Evolutionary conservation across 1,284 basidiomycete genomes (phyloP).

Genomic region (Wolfiporia cocos): DNA sequence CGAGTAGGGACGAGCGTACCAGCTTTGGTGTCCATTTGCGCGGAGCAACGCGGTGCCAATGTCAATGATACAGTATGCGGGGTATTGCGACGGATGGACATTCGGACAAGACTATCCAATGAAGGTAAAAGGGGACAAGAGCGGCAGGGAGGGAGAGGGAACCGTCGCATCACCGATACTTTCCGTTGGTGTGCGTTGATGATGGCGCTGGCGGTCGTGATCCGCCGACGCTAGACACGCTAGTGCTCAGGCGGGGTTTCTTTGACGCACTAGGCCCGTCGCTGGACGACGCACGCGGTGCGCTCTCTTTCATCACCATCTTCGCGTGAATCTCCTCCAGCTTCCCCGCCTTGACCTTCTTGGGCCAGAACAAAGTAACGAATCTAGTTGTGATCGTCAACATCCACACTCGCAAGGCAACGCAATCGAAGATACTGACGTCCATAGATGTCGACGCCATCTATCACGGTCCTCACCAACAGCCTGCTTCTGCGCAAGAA

Average conservation of each 20-base stretch:
- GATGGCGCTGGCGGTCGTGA: slow-evolving; percentile 17
- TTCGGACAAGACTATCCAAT: not conserved
- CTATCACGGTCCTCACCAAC: slow-evolving; percentile 76
- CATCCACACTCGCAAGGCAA: not conserved
- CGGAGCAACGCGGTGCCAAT: too few species aligned
- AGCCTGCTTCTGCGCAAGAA: slow-evolving; percentile 72
- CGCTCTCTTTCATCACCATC: slow-evolving; percentile 78
- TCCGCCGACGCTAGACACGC: slow-evolving; percentile 16
- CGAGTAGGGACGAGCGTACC: too few species aligned
- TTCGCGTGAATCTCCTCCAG: slow-evolving; percentile 91
- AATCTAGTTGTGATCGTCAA: slow-evolving; percentile 46
- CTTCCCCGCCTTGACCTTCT: slow-evolving; percentile 89
- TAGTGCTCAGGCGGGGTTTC: slow-evolving; percentile 24
- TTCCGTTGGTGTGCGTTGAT: slow-evolving; percentile 25
- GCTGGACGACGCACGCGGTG: slow-evolving; percentile 21
- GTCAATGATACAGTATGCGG: slow-evolving; percentile 2
- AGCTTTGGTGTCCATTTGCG: too few species aligned
- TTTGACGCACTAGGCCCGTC: slow-evolving; percentile 22
- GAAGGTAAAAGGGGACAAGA: not conserved
- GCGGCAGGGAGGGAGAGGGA: not conserved
- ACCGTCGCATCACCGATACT: slow-evolving; percentile 22
- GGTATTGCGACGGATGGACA: not conserved
- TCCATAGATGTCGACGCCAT: slow-evolving; percentile 95
- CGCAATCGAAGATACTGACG: slow-evolving; percentile 49
- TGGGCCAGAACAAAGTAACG: slow-evolving; percentile 95